Conservation (phyloP, 176 grass and related monocot species). For the Luzula sylvatica region DNA sequence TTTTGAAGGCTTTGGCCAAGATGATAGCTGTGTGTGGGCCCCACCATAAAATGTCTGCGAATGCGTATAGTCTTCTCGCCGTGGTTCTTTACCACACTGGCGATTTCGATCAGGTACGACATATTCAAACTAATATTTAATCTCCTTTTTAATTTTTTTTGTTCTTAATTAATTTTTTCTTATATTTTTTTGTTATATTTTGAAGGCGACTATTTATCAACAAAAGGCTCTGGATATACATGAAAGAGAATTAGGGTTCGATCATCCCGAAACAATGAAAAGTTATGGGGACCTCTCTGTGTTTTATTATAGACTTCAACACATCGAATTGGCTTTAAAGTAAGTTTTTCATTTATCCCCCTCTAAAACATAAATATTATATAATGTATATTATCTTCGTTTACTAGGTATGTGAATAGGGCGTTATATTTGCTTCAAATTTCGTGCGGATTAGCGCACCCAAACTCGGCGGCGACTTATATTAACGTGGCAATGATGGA, state of each 20-base stretch:
- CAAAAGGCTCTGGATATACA: constrained; percentile 97
- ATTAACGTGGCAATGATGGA: constrained; percentile 99
- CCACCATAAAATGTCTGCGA: constrained; percentile 88
- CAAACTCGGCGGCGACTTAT: constrained; percentile 98
- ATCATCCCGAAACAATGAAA: constrained; percentile 99
- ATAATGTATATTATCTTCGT: no score
- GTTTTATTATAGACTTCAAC: constrained; percentile 98
- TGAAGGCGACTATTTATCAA: constrained; percentile 95
- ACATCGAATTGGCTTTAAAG: constrained; percentile 98
- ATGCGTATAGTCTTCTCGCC: constrained; percentile 94
- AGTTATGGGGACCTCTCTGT: constrained; percentile 99
- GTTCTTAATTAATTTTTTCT: constrained; percentile 12
- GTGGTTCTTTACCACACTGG: constrained; percentile 99
- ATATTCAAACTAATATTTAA: not conserved
- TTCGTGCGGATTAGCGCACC: constrained; percentile 90
- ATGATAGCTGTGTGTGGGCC: constrained; percentile 89
- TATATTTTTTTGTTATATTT: constrained; percentile 17
- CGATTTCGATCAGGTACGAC: constrained; percentile 87
- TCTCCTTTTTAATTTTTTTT: not conserved
- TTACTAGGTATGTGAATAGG: constrained; percentile 76
- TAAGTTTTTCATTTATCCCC: constrained; percentile 29
- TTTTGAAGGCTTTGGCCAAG: constrained; percentile 78
- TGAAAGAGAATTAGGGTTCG: constrained; percentile 95
- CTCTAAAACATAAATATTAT: no score
- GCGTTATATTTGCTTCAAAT: constrained; percentile 97